Conservation (phyloP, 495 filamentous ascomycete species). For the Filosporella fistucella region DNA sequence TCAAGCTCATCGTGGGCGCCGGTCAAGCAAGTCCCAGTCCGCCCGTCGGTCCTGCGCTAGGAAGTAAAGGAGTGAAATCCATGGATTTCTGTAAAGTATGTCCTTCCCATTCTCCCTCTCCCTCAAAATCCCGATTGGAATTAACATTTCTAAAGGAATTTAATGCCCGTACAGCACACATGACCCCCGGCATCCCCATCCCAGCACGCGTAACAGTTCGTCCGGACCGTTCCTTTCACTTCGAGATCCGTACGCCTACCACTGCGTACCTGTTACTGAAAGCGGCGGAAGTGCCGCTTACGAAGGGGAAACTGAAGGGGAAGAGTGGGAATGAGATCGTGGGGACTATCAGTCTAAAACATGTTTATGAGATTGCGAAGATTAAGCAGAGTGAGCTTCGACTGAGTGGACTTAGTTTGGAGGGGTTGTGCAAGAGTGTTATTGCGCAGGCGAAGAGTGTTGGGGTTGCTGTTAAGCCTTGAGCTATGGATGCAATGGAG, state of each 20-base stretch:
- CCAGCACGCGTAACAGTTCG: slow-evolving; percentile 88
- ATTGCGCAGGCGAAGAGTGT: slow-evolving; percentile 86
- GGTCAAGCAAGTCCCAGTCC: slow-evolving; percentile 95
- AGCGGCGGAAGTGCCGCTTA: slow-evolving; percentile 68
- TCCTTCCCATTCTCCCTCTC: slow-evolving; percentile 4
- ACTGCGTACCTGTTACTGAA: slow-evolving; percentile 84
- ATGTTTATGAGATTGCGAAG: slow-evolving; percentile 96
- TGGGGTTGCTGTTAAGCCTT: slow-evolving; percentile 77
- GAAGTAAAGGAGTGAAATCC: slow-evolving; percentile 96
- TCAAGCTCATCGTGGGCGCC: slow-evolving; percentile 97
- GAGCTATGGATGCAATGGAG: neutral
- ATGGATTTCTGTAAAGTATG: slow-evolving; percentile 99
- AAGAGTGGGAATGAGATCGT: slow-evolving; percentile 73
- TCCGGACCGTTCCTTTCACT: slow-evolving; percentile 87
- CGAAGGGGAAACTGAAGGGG: slow-evolving; percentile 71
- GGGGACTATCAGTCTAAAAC: slow-evolving; percentile 85
- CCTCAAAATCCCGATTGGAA: slow-evolving; percentile 2
- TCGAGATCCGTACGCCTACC: slow-evolving; percentile 88
- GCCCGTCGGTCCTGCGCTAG: slow-evolving; percentile 95
- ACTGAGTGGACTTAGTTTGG: slow-evolving; percentile 71
- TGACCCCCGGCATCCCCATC: slow-evolving; percentile 78
- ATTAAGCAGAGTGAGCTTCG: slow-evolving; percentile 87
- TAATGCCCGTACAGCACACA: slow-evolving; percentile 89
- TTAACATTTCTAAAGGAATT: slow-evolving; percentile 65
- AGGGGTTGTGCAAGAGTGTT: slow-evolving; percentile 80